Evolutionary conservation across 306 rosid species (phyloP).

Genomic region (Prunus mira): DNA sequence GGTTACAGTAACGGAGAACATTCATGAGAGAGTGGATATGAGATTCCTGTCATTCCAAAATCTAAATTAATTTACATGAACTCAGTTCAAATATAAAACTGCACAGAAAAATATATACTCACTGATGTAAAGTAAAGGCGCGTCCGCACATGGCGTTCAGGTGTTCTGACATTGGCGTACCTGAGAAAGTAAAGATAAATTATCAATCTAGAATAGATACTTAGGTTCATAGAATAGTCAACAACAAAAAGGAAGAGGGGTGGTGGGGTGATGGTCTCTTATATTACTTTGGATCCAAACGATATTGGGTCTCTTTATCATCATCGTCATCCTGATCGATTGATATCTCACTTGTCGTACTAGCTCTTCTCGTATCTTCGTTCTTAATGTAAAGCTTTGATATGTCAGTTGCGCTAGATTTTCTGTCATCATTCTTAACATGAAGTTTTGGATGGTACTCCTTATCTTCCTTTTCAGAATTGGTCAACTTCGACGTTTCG

Average conservation of each 20-base stretch:
- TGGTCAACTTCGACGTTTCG: slow-evolving; percentile 24
- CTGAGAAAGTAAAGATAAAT: slow-evolving; percentile 42
- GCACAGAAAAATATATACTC: slow-evolving; percentile 32
- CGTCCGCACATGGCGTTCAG: slow-evolving; percentile 95
- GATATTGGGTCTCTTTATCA: slow-evolving; percentile 92
- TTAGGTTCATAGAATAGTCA: neutral
- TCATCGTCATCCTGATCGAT: slow-evolving; percentile 92
- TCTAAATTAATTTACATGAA: neutral
- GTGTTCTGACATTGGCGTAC: slow-evolving; percentile 96
- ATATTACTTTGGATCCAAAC: slow-evolving; percentile 89
- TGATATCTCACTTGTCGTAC: slow-evolving; percentile 46
- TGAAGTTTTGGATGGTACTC: slow-evolving; percentile 46
- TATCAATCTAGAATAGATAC: slow-evolving; percentile 1
- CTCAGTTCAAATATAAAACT: neutral
- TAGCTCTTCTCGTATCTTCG: slow-evolving; percentile 59
- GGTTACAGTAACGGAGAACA: slow-evolving; percentile 92
- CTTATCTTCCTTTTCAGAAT: slow-evolving; percentile 53
- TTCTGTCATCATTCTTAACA: slow-evolving; percentile 67
- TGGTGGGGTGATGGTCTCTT: neutral
- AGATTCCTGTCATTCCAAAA: slow-evolving; percentile 69
- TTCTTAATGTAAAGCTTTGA: slow-evolving; percentile 44
- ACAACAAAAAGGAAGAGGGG: neutral
- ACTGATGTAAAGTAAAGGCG: slow-evolving; percentile 98
- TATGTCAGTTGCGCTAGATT: slow-evolving; percentile 34
- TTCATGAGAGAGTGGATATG: slow-evolving; percentile 97